These are phyloP conservation scores for Fusarium algeriense DNA, from an alignment of 2,329 filamentous ascomycete genomes.

Conservation along the genomic window DNA sequence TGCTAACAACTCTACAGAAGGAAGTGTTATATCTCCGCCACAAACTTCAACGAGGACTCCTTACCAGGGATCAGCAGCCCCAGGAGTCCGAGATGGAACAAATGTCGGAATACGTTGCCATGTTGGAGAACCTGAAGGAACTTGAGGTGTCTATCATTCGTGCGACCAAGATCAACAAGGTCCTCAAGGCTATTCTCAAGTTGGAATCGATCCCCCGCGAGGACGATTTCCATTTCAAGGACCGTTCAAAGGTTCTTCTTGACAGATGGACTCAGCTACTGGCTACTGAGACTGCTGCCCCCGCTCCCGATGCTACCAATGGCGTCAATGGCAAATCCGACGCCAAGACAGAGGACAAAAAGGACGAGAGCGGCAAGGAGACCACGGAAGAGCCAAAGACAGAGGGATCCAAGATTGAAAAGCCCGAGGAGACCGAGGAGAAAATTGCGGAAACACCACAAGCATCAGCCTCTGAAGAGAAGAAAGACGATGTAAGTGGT, in stretches of 20 bases:
- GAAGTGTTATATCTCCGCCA: conserved; percentile 94
- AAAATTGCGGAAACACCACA: conserved; percentile 29
- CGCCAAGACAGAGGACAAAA: conserved; percentile 57
- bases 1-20: conserved; percentile 63
- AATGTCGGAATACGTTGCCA: conserved; percentile 82
- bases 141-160: conserved; percentile 91
- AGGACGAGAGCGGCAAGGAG: conserved; percentile 56
- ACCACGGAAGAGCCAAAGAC: conserved; percentile 53
- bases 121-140: conserved; percentile 83
- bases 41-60: conserved; percentile 92
- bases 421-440: conserved; percentile 40
- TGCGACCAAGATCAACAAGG: conserved; percentile 97
- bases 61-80: conserved; percentile 86
- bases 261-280: conserved; percentile 90
- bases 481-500: conserved; percentile 54
- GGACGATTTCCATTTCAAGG: conserved; percentile 89
- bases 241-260: conserved; percentile 82
- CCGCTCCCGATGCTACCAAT: conserved; percentile 57
- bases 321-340: conserved; percentile 62
- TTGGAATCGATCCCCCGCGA: conserved; percentile 87
- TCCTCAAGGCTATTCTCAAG: conserved; percentile 94
- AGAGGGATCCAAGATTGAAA: conserved; percentile 47
- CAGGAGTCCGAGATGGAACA: conserved; percentile 85
- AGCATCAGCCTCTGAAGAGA: conserved; percentile 36
- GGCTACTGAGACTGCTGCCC: conserved; percentile 65